phyloP scores from a whole-genome alignment of 257 asterid genomes.

The Solanum ahanhuiri region DNA sequence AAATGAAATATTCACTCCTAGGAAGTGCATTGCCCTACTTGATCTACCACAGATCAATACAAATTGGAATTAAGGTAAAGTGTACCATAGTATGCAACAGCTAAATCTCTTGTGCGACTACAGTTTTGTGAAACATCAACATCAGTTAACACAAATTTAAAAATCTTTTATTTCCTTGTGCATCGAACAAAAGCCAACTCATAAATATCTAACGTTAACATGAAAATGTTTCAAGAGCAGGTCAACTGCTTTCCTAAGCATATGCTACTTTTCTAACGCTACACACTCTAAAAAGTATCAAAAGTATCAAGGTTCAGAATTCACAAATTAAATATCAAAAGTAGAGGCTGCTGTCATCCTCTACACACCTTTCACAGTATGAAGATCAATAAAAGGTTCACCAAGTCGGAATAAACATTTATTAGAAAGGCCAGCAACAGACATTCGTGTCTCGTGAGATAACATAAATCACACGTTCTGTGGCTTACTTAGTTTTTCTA shows the following conservation, averaged over 20 bases:
- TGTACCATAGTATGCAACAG: not conserved
- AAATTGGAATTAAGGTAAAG: not conserved
- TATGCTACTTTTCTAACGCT: not conserved
- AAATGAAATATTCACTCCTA: not conserved
- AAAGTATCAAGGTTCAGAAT: not conserved
- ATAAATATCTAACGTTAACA: not conserved
- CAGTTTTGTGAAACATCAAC: not conserved
- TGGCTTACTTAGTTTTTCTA: not conserved
- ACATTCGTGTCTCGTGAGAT: not conserved
- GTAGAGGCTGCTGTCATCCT: not conserved
- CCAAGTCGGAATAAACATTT: not conserved
- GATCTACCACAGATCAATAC: not conserved
- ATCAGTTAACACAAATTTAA: not conserved
- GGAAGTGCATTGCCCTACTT: not conserved
- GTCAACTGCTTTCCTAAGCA: not conserved
- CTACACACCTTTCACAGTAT: not conserved
- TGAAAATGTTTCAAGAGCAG: not conserved
- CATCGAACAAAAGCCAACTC: not conserved
- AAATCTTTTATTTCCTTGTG: not conserved
- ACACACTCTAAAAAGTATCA: too few species aligned
- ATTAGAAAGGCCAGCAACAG: not conserved
- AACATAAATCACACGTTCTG: not conserved
- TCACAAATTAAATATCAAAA: not conserved
- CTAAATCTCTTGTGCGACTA: not conserved
- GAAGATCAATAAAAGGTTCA: not conserved